phyloP scores from a whole-genome alignment of 23 red algal genomes.

The Cyanidioschyzon merolae region DNA sequence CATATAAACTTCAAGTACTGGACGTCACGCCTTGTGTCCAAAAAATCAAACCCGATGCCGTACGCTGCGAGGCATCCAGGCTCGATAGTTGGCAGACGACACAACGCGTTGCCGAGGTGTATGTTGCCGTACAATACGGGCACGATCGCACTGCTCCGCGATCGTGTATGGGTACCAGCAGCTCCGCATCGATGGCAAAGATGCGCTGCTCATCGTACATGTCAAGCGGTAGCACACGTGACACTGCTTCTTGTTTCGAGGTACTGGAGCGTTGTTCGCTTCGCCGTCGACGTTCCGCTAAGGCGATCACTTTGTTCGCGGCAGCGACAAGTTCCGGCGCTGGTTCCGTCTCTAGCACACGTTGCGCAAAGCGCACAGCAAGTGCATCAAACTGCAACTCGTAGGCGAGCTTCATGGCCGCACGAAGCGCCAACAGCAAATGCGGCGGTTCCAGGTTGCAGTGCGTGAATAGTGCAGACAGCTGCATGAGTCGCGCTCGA shows the following conservation, averaged over 20 bases:
- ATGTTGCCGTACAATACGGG: conserved; percentile 46
- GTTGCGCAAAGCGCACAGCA: conserved; percentile 54
- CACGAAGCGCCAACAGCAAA: conserved; percentile 74
- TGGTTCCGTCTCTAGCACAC: conserved; percentile 66
- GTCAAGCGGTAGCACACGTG: not conserved
- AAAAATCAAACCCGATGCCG: no score
- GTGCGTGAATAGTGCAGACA: conserved; percentile 77
- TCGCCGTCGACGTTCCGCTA: not conserved
- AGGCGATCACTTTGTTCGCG: conserved; percentile 44
- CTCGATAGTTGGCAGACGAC: not conserved
- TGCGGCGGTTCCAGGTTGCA: conserved; percentile 74
- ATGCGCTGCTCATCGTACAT: conserved; percentile 55
- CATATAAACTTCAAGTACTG: no score
- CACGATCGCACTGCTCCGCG: conserved; percentile 25
- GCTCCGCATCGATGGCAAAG: conserved; percentile 47
- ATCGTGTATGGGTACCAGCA: conserved; percentile 48
- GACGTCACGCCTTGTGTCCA: no score
- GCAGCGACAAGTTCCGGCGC: conserved; percentile 13
- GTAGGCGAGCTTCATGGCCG: conserved; percentile 91
- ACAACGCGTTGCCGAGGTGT: conserved; percentile 2
- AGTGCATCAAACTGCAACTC: conserved; percentile 55
- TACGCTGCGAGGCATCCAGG: no score
- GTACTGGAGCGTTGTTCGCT: not conserved
- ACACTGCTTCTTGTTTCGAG: not conserved
- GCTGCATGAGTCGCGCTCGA: conserved; percentile 36